Evolutionary conservation across 768 basidiomycete genomes (phyloP).

Genomic region (Leccinum rimulosum): DNA sequence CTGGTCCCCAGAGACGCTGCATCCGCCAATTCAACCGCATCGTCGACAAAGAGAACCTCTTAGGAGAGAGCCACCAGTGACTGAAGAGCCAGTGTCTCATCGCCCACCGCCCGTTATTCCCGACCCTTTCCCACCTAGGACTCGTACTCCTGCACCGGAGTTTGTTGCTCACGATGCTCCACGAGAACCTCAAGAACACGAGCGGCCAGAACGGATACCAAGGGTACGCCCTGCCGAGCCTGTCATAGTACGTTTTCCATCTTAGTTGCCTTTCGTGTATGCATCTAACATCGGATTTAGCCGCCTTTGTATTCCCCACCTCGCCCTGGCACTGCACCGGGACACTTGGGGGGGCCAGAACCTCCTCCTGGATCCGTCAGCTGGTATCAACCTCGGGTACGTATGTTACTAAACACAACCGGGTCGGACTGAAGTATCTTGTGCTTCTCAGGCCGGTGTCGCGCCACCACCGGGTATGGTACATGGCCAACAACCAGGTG

Average conservation of each 20-base stretch:
- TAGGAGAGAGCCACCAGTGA: background rate
- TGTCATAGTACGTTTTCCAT: constrained; percentile 16
- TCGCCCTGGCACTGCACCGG: constrained; percentile 28
- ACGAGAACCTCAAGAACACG: constrained; percentile 17
- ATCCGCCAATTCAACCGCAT: constrained; percentile 11
- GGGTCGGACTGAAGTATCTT: background rate
- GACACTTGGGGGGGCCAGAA: constrained; percentile 14
- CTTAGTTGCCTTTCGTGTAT: background rate
- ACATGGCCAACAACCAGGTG: constrained; percentile 21
- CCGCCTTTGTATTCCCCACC: constrained; percentile 20
- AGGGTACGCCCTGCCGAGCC: constrained; percentile 22
- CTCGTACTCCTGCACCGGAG: constrained; percentile 9
- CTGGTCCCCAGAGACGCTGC: constrained; percentile 21
- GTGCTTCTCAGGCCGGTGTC: constrained; percentile 15
- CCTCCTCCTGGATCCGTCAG: constrained; percentile 15
- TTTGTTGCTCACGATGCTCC: constrained; percentile 5
- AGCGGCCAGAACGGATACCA: constrained; percentile 25
- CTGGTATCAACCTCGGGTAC: constrained; percentile 28
- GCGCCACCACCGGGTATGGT: constrained; percentile 29
- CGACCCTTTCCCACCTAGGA: constrained; percentile 1
- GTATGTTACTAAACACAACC: background rate
- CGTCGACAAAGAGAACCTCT: constrained; percentile 9
- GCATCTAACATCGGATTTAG: constrained; percentile 14
- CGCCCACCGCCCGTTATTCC: constrained; percentile 12
- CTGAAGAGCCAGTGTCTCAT: background rate